Base-by-base conservation (phyloP, 2,329 filamentous ascomycete genomes). In the Xylaria sp. region DNA sequence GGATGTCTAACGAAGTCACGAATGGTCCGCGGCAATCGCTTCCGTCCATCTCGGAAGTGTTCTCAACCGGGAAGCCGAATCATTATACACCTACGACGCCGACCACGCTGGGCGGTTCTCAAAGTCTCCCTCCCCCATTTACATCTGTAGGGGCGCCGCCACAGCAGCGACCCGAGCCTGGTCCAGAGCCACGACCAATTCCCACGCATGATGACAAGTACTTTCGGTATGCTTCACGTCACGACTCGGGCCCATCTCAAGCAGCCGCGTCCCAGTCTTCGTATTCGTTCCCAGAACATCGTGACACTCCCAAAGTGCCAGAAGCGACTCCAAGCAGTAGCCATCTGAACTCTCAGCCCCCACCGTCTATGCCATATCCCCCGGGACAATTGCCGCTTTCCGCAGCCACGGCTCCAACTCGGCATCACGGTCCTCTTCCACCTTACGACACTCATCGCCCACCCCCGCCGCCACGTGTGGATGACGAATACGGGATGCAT, bases 401-500 rank as follows among this genome's bases (percentile, higher is more conserved):
- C 38, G 70, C 74, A 22, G 71, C 73, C n/a, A 82, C 84, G 7
- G 38, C 58, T 11, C 79, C 85, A 2, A 86, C 85, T 2, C 85
- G 86, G 2, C 80, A 84, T n/a, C 83, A 86, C 76, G 11, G 80
- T 77, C 1, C 81, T 79, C 5, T 78, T 81, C 31, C 76, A 2
- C 78, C 82, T 0, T 87, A 83, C 63, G 85, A 87, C 13, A 71
- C 81, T 3, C 80, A 82, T 53, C 79, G 81, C 25, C 77, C 81
- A 2, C 77, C 79, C 2, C 77, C 80, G 5, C 77, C 79, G 5
- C 68, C 79, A 5, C 81, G 83, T 47, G 73, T 75, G 2, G 85
- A 87, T 4, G 83, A 85, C 15, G 77, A 86, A 2, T 84, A 82
- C 59, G 77, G 72, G 2, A 72, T 78, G 61, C 77, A 76, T 13